Conservation (phyloP, 1,284 basidiomycete species). For the Papiliotrema laurentii region DNA sequence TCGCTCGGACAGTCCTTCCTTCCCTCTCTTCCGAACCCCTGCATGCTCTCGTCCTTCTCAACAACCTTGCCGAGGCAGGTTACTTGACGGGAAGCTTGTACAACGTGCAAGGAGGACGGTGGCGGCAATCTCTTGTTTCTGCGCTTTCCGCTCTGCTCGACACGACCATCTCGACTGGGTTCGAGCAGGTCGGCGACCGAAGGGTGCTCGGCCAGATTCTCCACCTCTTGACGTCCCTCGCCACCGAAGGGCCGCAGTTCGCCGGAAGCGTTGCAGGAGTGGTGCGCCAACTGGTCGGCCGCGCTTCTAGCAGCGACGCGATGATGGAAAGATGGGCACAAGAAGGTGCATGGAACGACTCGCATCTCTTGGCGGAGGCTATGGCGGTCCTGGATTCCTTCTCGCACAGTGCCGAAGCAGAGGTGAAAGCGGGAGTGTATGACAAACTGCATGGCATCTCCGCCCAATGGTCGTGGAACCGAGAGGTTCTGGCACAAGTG, state of each 20-base stretch:
- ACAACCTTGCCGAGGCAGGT: conserved; percentile 38
- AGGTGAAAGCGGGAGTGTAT: conserved; percentile 3
- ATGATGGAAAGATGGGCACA: conserved; percentile 10
- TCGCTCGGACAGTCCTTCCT: conserved; percentile 32
- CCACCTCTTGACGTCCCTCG: conserved; percentile 27
- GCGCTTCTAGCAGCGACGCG: background rate
- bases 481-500: conserved; percentile 55
- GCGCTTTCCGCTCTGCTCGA: conserved; percentile 17
- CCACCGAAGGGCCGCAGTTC: conserved; percentile 22
- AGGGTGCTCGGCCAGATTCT: conserved; percentile 31
- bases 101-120: conserved; percentile 47
- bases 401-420: conserved; percentile 8
- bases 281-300: conserved; percentile 6
- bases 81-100: conserved; percentile 40
- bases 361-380: conserved; percentile 24
- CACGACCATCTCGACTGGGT: conserved; percentile 1
- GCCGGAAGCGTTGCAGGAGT: conserved; percentile 15
- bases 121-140: conserved; percentile 35
- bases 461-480: conserved; percentile 59
- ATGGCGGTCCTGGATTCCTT: conserved; percentile 11
- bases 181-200: conserved; percentile 10
- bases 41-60: conserved; percentile 39
- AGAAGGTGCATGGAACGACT: conserved; percentile 34
- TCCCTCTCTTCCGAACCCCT: conserved; percentile 31
- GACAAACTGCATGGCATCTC: conserved; percentile 37